Base-by-base conservation (phyloP, 1,139 yeast genomes). In the Taphrina confusa region DNA sequence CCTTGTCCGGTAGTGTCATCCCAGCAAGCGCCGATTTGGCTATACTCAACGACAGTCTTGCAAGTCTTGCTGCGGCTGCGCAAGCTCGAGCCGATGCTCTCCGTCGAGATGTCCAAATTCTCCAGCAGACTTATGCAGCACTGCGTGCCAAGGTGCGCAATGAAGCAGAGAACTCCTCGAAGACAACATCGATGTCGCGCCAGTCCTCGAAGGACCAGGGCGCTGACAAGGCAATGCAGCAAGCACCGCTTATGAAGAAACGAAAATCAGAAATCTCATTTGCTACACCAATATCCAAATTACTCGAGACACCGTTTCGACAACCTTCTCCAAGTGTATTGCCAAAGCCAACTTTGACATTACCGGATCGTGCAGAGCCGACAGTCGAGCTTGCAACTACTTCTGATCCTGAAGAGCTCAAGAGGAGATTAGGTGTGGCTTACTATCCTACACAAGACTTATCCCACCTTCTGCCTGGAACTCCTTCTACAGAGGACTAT, bases 391-490 rank as follows among this genome's bases (percentile, higher is more conserved):
- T 47, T 14, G 31, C 52, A 12, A 47, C 52, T 8, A 28, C 62
- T 14, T 52, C 60, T 6, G 59, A 61, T 27, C 61, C 82, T 61
- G 95, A 87, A 54, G 88, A 80, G 67, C 73, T 87, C 62, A 87
- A 87, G 70, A 80, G 78, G 66, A 86, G 85, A 70, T 89, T 84
- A 68, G 97, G 89, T 1, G 98, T 94, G 12, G 88, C 95, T 0
- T 83, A 92, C 16, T 92, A 84, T 70, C 99, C 99, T 0, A 82
- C 83, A 28, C 78, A 78, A 47, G 96, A 91, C 69, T 75, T 94
- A 47, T 78, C 82, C 66, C 86, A 84, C 60, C 73, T 86, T 64
- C 76, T 94, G 42, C 96, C 98, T 0, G 99, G 98, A 1, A 81
- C 78, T 37, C 84, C 90, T 27, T 98, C 98, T 8, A 83, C 87